Evolutionary conservation across 2,329 filamentous ascomycete species (phyloP), one percentile per base, ranked within the genome.

Genomic region (Diplodia sapinea): DNA sequence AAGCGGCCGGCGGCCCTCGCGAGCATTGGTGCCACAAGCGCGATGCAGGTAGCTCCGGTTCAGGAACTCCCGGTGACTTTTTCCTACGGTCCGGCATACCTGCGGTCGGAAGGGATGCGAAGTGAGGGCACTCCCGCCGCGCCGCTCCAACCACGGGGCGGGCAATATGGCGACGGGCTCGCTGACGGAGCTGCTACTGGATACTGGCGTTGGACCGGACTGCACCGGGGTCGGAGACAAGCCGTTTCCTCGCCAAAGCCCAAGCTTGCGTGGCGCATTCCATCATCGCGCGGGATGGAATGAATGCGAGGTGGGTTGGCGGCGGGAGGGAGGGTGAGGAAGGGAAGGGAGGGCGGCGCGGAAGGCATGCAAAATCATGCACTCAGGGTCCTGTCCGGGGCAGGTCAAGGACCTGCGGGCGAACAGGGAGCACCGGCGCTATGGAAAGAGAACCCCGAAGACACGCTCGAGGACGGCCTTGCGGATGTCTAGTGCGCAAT

Each of bases 241-340:
- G 33, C n/a, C 54, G 33, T 38, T 38, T 50, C 17, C 59, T 63
- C 40, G 47, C 59, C 47, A 63, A 38, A 23, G 59, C 33, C 33
- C 33, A 36, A 36, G 33, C 59, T 63, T 50, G 59, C 59, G 59
- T 51, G 59, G 59, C 59, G 59, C 47, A 36, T 63, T 51, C 59
- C 59, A 63, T 63, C 59, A 63, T 63, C 43, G 47, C 59, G 59
- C 59, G 59, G 59, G 59, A 63, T 63, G 59, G 59, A 51, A 50
- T 51, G 47, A 31, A 47, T 36, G 33, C 33, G 38, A 49, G 36
- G 36, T 43, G 38, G 29, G 6, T 20, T 56, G 54, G 54, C 31
- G 54, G 31, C 59, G 43, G 59, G 29, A 36, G 59, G 43, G 29
- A 62, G 57, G 40, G 38, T 7, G 56, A 31, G 23, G 13, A 17